These are phyloP conservation scores for Daldinia childiae DNA, from an alignment of 495 filamentous ascomycete genomes.

Conservation along the genomic window DNA sequence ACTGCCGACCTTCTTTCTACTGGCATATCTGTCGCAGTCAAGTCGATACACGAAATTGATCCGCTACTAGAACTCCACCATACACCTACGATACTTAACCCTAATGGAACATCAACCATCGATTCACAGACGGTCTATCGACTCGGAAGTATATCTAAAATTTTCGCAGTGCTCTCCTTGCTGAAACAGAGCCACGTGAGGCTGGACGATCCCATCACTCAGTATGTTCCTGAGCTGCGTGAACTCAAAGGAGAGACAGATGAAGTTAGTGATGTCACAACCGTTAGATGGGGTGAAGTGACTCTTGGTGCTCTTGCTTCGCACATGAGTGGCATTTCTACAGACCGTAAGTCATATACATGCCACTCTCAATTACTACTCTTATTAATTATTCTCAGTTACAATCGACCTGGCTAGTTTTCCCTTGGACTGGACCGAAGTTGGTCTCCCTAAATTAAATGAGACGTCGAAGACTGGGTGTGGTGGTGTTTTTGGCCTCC, in stretches of 20 bases:
- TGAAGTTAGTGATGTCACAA: slow-evolving; percentile 41
- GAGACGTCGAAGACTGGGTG: slow-evolving; percentile 45
- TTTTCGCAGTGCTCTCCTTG: slow-evolving; percentile 57
- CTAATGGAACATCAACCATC: slow-evolving; percentile 45
- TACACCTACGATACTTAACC: slow-evolving; percentile 45
- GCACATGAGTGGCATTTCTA: slow-evolving; percentile 50
- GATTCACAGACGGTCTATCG: slow-evolving; percentile 61
- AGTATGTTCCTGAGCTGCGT: slow-evolving; percentile 56
- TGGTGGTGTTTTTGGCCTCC: slow-evolving; percentile 46
- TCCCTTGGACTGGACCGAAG: slow-evolving; percentile 40
- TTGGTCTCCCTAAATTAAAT: slow-evolving; percentile 46
- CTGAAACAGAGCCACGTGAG: slow-evolving; percentile 51
- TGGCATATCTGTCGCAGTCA: slow-evolving; percentile 48
- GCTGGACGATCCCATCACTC: slow-evolving; percentile 57
- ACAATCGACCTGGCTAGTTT: slow-evolving; percentile 43
- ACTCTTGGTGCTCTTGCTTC: slow-evolving; percentile 52
- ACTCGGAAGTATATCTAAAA: slow-evolving; percentile 62
- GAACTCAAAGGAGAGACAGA: slow-evolving; percentile 41
- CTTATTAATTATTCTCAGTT: slow-evolving; percentile 32
- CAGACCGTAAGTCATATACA: slow-evolving; percentile 45
- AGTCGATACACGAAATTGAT: slow-evolving; percentile 50
- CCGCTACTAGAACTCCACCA: slow-evolving; percentile 47
- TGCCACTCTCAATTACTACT: background rate
- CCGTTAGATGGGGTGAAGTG: slow-evolving; percentile 51
- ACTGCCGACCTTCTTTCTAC: slow-evolving; percentile 40